Base-by-base conservation (phyloP, 2,329 filamentous ascomycete species). In the Penicillium paneum region DNA sequence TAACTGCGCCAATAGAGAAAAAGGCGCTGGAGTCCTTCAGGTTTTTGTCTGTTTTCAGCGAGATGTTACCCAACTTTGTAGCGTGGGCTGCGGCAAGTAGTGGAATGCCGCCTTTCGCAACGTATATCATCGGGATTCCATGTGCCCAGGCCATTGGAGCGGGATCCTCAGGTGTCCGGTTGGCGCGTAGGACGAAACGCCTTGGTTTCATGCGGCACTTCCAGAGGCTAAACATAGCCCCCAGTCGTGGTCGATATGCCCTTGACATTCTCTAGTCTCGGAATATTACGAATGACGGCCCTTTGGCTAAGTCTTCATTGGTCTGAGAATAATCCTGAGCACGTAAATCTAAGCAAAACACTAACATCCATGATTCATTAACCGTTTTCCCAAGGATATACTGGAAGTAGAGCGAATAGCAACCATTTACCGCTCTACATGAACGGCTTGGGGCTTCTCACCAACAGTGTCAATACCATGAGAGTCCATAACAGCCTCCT, bases 401-500 rank as follows among this genome's bases (percentile, higher is more conserved):
- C 17, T 11, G 7, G 19, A 42, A 44, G 38, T n/a, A 24, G 31
- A 42, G 15, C 19, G n/a, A 26, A 54, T 15, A 3, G 39, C n/a
- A 39, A 31, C 12, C 15, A 28, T 32, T 26, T 35, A 62, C 39
- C 50, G 48, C 39, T 58, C 58, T n/a, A 51, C 24, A 45, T 63
- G 55, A 38, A 49, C 43, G 42, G 49, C 43, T n/a, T 13, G 29
- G 12, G 39, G 47, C 49, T 62, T 59, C 38, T 66, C 49, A 48
- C 38, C 56, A 12, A 55, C 55, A 8, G 52, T 65, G 52, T 72
- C 67, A 24, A 58, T 57, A n/a, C 54, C 54, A 11, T 54, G 51
- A n/a, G 21, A 24, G 24, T 10, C 56, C 71, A 40, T 6, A 17
- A 43, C 65, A 57, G 69, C 68, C 53, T 74, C 67, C 31, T 61